Evolutionary conservation across 2,329 filamentous ascomycete species (phyloP).

Genomic region (Rhynchosporium secalis): DNA sequence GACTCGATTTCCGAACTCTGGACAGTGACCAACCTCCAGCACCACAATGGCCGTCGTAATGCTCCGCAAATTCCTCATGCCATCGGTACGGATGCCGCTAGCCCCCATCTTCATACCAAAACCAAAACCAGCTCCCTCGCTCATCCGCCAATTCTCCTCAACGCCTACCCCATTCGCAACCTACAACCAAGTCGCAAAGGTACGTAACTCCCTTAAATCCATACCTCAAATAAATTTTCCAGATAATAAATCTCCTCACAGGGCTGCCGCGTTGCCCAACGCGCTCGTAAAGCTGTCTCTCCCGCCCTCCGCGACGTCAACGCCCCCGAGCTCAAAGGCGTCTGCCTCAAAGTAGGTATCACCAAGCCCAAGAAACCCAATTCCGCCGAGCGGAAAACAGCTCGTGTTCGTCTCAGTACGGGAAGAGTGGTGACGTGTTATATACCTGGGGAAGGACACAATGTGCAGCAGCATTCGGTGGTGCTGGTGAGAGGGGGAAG

Average conservation of each 20-base stretch:
- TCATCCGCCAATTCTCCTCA: constrained; percentile 35
- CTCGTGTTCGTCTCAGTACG: constrained; percentile 83
- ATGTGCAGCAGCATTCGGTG: constrained; percentile 98
- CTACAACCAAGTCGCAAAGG: constrained; percentile 38
- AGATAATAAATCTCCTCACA: constrained; percentile 7
- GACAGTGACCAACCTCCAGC: constrained; percentile 4
- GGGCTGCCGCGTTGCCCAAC: constrained; percentile 77
- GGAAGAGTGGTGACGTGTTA: constrained; percentile 89
- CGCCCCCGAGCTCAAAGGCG: constrained; percentile 86
- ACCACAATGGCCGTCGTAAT: constrained; percentile 33
- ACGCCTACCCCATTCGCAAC: constrained; percentile 37
- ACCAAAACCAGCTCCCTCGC: constrained; percentile 9
- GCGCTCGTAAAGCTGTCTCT: constrained; percentile 81
- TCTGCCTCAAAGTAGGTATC: constrained; percentile 91
- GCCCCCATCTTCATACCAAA: constrained; percentile 17
- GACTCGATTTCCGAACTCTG: neutral
- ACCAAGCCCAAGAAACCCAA: constrained; percentile 99
- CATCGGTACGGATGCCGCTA: constrained; percentile 29
- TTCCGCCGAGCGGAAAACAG: constrained; percentile 94
- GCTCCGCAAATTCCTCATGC: constrained; percentile 33
- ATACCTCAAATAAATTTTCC: neutral
- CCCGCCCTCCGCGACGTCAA: constrained; percentile 72
- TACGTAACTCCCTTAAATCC: constrained; percentile 19
- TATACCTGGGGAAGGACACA: constrained; percentile 97
- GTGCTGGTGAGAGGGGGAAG: constrained; percentile 92